These are phyloP conservation scores for Scleromitrula shiraiana DNA, from an alignment of 2,329 filamentous ascomycete genomes.

Conservation along the genomic window DNA sequence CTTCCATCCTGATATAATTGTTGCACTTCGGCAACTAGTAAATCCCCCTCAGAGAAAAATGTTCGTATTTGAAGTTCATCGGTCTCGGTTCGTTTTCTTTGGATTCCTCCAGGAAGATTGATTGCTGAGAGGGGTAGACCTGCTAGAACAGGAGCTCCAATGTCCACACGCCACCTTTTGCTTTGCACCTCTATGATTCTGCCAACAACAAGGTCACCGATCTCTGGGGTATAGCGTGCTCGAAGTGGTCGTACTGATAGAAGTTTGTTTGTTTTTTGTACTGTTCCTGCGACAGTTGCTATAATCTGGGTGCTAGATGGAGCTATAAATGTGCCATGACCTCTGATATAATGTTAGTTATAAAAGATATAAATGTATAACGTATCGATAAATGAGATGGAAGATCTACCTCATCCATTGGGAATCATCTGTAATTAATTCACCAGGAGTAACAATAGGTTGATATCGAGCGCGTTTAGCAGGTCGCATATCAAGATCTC, in stretches of 20 bases:
- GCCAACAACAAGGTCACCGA: constrained; percentile 90
- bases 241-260: constrained; percentile 85
- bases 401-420: constrained; percentile 78
- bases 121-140: constrained; percentile 80
- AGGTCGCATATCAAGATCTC: constrained; percentile 36
- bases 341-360: constrained; percentile 42
- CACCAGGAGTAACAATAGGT: constrained; percentile 78
- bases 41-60: constrained; percentile 94
- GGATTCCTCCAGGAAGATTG: constrained; percentile 88
- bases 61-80: constrained; percentile 95
- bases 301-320: constrained; percentile 60
- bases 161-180: constrained; percentile 89
- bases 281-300: constrained; percentile 82
- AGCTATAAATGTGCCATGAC: constrained; percentile 82
- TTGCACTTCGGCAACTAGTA: constrained; percentile 93
- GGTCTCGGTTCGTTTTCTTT: constrained; percentile 84
- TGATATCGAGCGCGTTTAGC: constrained; percentile 33
- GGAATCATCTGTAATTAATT: constrained; percentile 80
- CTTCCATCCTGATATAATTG: constrained; percentile 76
- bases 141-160: constrained; percentile 79
- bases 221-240: constrained; percentile 89
- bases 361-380: background rate
- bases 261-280: constrained; percentile 93
- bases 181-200: constrained; percentile 93
- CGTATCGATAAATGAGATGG: too few relatives aligned